Conservation (phyloP, 257 asterid species). For the Hygrophila difformis region DNA sequence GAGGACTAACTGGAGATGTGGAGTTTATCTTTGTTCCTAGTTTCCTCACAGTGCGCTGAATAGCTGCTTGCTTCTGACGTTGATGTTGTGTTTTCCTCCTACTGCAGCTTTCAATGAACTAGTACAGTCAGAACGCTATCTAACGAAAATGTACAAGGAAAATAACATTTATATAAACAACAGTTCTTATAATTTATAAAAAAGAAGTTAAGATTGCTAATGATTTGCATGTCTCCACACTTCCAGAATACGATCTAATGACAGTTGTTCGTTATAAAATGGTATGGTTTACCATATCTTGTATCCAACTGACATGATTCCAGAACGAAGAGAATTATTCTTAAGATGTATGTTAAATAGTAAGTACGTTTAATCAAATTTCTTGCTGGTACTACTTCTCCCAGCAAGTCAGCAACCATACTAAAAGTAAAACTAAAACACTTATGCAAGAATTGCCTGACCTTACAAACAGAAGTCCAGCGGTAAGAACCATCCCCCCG, state of each 20-base stretch:
- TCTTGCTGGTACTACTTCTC: neutral
- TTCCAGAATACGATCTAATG: slow-evolving; percentile 2
- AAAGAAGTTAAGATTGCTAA: neutral
- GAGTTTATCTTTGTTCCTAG: slow-evolving; percentile 41
- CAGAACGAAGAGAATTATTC: neutral
- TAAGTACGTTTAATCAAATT: slow-evolving; percentile 2
- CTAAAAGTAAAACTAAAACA: neutral
- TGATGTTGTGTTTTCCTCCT: slow-evolving; percentile 45
- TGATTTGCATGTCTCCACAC: slow-evolving; percentile 6
- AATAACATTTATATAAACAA: neutral
- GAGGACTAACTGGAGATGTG: slow-evolving; percentile 26
- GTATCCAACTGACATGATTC: slow-evolving; percentile 4
- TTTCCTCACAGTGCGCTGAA: slow-evolving; percentile 54
- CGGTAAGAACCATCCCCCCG: slow-evolving; percentile 98
- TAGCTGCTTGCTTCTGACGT: slow-evolving; percentile 56
- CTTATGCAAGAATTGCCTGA: too few species aligned
- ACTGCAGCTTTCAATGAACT: slow-evolving; percentile 34
- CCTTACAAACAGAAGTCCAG: slow-evolving; percentile 84
- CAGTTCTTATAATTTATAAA: too few species aligned
- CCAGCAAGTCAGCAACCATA: neutral
- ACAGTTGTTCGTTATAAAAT: neutral
- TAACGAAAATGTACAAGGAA: slow-evolving; percentile 2
- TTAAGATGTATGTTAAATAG: neutral
- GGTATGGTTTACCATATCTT: neutral
- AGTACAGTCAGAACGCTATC: slow-evolving; percentile 7